Evolutionary conservation across 768 basidiomycete genomes (phyloP), one percentile per base, ranked within the genome.

Genomic region (Tephrocybe sp.): DNA sequence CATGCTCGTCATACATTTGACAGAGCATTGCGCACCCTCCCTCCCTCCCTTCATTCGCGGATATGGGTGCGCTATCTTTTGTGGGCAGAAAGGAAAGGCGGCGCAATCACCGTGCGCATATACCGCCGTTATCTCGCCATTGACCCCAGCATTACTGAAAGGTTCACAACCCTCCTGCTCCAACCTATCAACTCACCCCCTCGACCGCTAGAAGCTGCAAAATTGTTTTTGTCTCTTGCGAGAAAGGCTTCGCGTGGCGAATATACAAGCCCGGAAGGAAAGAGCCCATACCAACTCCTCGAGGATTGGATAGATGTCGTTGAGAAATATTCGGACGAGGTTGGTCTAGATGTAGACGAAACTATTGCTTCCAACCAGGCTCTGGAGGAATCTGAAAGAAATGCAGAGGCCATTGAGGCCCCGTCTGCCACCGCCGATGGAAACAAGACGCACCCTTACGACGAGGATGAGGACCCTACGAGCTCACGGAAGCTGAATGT

Each of bases 1-100:
- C 96, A 98, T 70, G 95, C 93, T 14, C 84, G 97, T 17, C 80
- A 87, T 54, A 97, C 95, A 1, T 98, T 89, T 65, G 97, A 99
- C 71, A 85, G 97, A 35, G 91, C 95, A 2, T 69, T 99, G 23
- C 89, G 96, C 45, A 94, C 95, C 1, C 80, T 99, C 7, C 89
- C 94, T 12, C 94, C 95, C 2, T 94, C 92, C 41, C 74, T 98
- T 17, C 97, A 99, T 63, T 80, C 80, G 4, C 86, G 94, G 32
- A 80, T 98, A 57, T 99, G 97, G 97, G 81, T 87, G 11, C 80
- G 89, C 49, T 98, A 98, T 69, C 79, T 99, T 14, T 74, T 89
- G 12, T 98, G 94, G 92, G 89, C 94, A 4, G 93, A 97, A 71
- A 65, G 73, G 13, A 84, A 78, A 65, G 90, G 92, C 44, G 90